Evolutionary conservation across 108 stramenopile species (phyloP).

Genomic region (Fragilariopsis cylindrus): DNA sequence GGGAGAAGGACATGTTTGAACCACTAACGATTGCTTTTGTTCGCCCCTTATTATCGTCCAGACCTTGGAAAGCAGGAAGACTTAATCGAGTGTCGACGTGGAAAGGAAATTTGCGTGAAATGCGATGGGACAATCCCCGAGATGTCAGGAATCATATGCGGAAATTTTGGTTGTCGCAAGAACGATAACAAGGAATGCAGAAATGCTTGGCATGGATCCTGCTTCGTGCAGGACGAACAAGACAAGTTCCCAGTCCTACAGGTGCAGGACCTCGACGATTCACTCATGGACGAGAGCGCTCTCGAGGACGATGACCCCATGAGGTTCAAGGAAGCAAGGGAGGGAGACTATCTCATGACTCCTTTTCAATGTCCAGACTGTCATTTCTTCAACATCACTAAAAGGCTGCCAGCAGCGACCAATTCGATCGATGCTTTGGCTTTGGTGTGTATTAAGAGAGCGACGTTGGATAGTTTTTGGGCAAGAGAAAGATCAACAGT

Average conservation of each 20-base stretch:
- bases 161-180: slow-evolving; percentile 40
- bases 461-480: slow-evolving; percentile 61
- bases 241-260: slow-evolving; percentile 7
- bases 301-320: slow-evolving; percentile 8
- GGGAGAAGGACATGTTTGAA: slow-evolving; percentile 31
- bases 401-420: neutral
- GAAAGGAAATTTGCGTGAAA: slow-evolving; percentile 30
- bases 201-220: slow-evolving; percentile 36
- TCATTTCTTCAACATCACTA: slow-evolving; percentile 38
- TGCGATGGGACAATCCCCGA: slow-evolving; percentile 28
- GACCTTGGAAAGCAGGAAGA: slow-evolving; percentile 26
- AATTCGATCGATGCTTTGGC: slow-evolving; percentile 16
- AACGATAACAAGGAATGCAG: slow-evolving; percentile 32
- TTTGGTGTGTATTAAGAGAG: slow-evolving; percentile 30
- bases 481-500: slow-evolving; percentile 41
- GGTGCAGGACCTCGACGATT: neutral
- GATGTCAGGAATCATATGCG: slow-evolving; percentile 39
- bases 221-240: slow-evolving; percentile 18
- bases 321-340: slow-evolving; percentile 24
- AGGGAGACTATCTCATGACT: slow-evolving; percentile 37
- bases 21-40: slow-evolving; percentile 34
- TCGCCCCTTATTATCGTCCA: slow-evolving; percentile 31
- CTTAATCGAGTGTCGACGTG: neutral
- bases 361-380: slow-evolving; percentile 58
- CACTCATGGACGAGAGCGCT: neutral